Conservation (phyloP, 331 rosid species). For the Phaseolus coccineus region DNA sequence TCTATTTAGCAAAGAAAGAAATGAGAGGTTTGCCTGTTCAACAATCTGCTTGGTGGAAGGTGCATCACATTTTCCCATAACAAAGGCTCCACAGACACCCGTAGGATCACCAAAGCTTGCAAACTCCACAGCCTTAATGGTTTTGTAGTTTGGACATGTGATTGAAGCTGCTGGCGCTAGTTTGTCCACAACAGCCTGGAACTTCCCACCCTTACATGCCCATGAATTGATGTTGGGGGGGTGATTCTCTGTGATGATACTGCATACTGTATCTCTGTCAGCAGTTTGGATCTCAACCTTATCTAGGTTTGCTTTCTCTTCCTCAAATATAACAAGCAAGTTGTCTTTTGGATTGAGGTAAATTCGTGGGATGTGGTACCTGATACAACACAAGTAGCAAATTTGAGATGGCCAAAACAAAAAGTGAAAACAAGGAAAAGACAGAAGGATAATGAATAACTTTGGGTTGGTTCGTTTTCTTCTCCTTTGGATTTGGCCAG, state of each 20-base stretch:
- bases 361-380: conserved; percentile 90
- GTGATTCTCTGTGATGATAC: conserved; percentile 59
- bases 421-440: not conserved
- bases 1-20: not conserved
- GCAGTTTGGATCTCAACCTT: conserved; percentile 53
- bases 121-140: conserved; percentile 62
- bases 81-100: conserved; percentile 69
- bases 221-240: conserved; percentile 69
- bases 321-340: conserved; percentile 78
- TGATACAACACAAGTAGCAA: conserved; percentile 31
- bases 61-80: conserved; percentile 59
- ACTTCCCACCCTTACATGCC: conserved; percentile 48
- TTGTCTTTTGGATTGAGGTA: conserved; percentile 61
- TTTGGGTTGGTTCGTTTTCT: not conserved
- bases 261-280: conserved; percentile 81
- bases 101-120: conserved; percentile 82
- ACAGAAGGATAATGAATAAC: no score
- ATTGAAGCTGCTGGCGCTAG: conserved; percentile 51
- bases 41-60: conserved; percentile 53
- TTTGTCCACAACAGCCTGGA: conserved; percentile 35
- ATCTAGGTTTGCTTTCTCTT: conserved; percentile 56
- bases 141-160: conserved; percentile 59
- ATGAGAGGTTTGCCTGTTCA: conserved; percentile 54
- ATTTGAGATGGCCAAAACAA: not conserved
- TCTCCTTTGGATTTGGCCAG: not conserved